phyloP scores from a whole-genome alignment of 768 basidiomycete genomes.

The Dictyophora rubrovolvata region DNA sequence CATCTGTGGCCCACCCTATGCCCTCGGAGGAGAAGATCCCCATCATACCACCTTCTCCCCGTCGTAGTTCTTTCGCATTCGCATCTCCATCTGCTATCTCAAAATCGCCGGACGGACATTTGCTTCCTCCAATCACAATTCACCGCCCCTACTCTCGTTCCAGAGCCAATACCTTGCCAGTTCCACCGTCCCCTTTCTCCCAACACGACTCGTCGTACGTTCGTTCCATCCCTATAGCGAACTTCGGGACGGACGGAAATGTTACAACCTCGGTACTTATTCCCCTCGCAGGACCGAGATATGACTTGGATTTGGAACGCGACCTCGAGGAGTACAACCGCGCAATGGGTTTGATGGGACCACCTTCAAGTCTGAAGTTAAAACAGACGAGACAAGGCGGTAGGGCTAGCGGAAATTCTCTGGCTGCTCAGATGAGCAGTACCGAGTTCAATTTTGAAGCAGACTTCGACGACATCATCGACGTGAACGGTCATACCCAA shows the following conservation, averaged over 20 bases:
- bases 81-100: neutral
- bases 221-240: conserved; percentile 6
- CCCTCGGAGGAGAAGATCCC: neutral
- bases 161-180: neutral
- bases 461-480: conserved; percentile 8
- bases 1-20: neutral
- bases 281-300: neutral
- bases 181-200: neutral
- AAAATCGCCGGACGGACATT: conserved; percentile 3
- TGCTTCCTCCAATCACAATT: neutral
- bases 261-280: conserved; percentile 5
- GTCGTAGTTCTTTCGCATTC: conserved; percentile 2
- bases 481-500: neutral
- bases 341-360: neutral
- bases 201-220: neutral
- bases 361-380: neutral
- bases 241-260: neutral
- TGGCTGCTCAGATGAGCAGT: neutral
- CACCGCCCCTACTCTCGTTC: neutral
- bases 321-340: conserved; percentile 4
- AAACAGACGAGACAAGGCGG: neutral
- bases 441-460: conserved; percentile 4
- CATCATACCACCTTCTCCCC: neutral
- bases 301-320: conserved; percentile 7
- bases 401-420: neutral